Percentiles rank a stretch among this genome's conserved stretches.
These are phyloP conservation scores for Boletus reticuloceps DNA, from an alignment of 768 basidiomycete genomes.

Conservation along the genomic window DNA sequence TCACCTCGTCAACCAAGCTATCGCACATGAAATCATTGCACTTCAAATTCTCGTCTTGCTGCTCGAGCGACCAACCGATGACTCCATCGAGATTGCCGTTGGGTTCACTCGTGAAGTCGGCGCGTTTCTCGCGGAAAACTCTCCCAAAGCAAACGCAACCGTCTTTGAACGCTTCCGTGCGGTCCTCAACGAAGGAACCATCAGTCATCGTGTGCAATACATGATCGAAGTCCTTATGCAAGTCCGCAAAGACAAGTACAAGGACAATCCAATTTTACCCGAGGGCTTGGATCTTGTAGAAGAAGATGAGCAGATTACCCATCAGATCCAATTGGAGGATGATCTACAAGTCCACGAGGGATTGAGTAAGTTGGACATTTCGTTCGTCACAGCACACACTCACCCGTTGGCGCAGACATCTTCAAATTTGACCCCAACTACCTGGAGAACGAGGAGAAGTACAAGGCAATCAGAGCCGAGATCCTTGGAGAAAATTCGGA, in stretches of 20 bases:
- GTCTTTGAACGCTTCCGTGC: conserved; percentile 97
- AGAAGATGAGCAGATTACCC: conserved; percentile 97
- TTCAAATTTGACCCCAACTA: conserved; percentile 93
- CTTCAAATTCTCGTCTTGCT: conserved; percentile 95
- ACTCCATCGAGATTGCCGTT: conserved; percentile 97
- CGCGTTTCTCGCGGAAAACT: conserved; percentile 88
- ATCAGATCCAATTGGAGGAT: conserved; percentile 88
- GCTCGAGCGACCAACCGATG: conserved; percentile 93
- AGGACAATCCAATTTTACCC: conserved; percentile 93
- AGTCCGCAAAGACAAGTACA: conserved; percentile 97
- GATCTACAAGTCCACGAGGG: conserved; percentile 93
- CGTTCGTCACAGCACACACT: conserved; percentile 1
- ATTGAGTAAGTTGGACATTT: conserved; percentile 63
- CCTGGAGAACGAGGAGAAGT: conserved; percentile 90
- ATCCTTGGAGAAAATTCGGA: conserved; percentile 89
- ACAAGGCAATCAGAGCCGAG: conserved; percentile 86
- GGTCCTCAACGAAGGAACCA: conserved; percentile 90
- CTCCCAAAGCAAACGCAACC: conserved; percentile 91
- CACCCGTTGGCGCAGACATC: conserved; percentile 57
- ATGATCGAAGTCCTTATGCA: conserved; percentile 99
- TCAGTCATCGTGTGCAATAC: conserved; percentile 96
- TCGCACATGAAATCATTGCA: conserved; percentile 92
- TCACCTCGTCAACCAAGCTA: conserved; percentile 90
- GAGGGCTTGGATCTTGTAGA: conserved; percentile 97
- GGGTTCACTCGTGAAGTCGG: conserved; percentile 98